These are phyloP conservation scores for Oryza brachyantha DNA, from an alignment of 176 grass and related monocot genomes.

Conservation along the genomic window DNA sequence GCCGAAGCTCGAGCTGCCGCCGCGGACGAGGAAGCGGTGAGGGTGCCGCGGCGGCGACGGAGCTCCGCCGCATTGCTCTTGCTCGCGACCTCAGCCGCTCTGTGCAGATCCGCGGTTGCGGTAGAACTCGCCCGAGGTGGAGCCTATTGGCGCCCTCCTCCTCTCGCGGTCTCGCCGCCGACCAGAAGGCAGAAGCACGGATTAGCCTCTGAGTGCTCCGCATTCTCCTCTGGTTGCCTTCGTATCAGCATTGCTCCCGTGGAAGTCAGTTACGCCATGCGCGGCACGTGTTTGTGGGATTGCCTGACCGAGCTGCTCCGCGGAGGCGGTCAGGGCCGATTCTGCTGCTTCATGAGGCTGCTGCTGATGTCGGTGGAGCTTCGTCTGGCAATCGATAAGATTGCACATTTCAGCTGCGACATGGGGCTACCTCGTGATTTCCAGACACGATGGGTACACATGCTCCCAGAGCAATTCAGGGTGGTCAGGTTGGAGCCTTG, in stretches of 20 bases:
- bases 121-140: too few species aligned
- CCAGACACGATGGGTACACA: conserved; percentile 59
- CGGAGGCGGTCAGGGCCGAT: not conserved
- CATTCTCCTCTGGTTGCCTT: too few species aligned
- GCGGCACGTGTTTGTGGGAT: conserved; percentile 37
- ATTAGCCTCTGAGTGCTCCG: not conserved
- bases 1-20: too few species aligned
- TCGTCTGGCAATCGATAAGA: conserved; percentile 59
- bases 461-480: conserved; percentile 69
- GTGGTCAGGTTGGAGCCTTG: conserved; percentile 39
- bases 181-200: not conserved
- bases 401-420: conserved; percentile 66
- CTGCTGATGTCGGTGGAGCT: conserved; percentile 81
- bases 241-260: not conserved
- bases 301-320: conserved; percentile 28
- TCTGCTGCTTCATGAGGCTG: conserved; percentile 47
- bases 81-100: too few species aligned
- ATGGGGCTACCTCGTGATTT: conserved; percentile 80
- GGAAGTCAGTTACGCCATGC: not conserved
- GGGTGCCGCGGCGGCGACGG: too few species aligned
- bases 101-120: too few species aligned
- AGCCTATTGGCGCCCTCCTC: too few species aligned
- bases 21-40: too few species aligned
- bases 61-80: too few species aligned
- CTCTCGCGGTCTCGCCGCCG: not conserved